Conservation (phyloP, 2,329 filamentous ascomycete species). For the Cladosporium sp. region DNA sequence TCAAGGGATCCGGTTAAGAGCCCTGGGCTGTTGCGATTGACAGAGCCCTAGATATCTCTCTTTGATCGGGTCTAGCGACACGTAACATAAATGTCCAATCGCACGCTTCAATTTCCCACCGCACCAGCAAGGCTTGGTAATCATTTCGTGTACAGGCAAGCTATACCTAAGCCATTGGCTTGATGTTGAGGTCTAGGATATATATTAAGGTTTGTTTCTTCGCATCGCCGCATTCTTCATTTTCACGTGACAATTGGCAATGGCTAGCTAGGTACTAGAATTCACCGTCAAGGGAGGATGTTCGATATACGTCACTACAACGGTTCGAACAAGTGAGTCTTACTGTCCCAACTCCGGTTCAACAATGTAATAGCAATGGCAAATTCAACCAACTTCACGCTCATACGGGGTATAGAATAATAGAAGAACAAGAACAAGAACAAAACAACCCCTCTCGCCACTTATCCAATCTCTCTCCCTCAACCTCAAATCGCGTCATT, state of each 20-base stretch:
- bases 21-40: background rate
- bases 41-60: background rate
- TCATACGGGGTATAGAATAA: constrained; percentile 12
- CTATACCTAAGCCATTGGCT: background rate
- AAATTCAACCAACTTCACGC: background rate
- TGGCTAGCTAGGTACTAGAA: background rate
- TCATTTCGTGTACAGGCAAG: background rate
- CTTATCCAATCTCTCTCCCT: background rate
- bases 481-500: background rate
- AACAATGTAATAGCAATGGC: background rate
- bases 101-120: background rate
- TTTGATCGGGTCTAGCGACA: background rate
- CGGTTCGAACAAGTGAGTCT: background rate
- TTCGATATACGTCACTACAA: background rate
- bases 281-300: background rate
- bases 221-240: background rate
- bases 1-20: background rate
- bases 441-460: background rate
- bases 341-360: background rate
- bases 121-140: background rate
- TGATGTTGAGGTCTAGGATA: background rate
- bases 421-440: background rate
- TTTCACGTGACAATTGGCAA: background rate
- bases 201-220: background rate
- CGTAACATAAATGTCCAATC: background rate